Evolutionary conservation across 106 monocot species (phyloP), one percentile per base, ranked within the genome.

Genomic region (Dioscorea zingiberensis): DNA sequence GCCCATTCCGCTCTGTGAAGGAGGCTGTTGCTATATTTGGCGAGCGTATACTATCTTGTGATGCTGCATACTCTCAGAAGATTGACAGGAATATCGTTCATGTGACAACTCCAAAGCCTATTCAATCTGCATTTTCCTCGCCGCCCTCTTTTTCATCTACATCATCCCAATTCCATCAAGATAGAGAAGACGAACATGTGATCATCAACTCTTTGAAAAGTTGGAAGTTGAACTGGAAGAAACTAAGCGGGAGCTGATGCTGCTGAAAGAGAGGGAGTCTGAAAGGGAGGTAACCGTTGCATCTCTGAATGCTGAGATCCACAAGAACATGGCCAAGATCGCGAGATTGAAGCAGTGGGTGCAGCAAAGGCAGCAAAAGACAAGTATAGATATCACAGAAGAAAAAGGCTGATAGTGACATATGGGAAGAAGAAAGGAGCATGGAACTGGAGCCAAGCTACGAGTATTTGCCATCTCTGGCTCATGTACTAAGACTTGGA

Each of bases 21-120:
- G 94, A 95, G 67, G 94, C 94, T n/a, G 85, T 91, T 8, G 78
- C 85, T 0, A 63, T 83, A 59, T 91, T 95, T 58, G 91, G 85
- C 18, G 85, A n/a, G 14, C 94, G 87, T 10, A 28, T 84, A 14
- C 67, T 89, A 17, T 53, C 65, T n/a, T 58, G 66, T 4, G 76
- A 76, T n/a, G 71, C 67, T 9, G 38, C 38, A 38, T 69, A 72
- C 30, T 57, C 73, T 48, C 79, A 17, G 19, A 62, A 63, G 44
- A 19, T 27, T 26, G 63, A 63, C 55, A 45, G 7, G 19, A 47
- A 19, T 13, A 28, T 22, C 53, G 21, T 19, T 27, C 53, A 30
- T 15, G 38, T 28, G 45, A 44, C 23, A 23, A 38, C 61, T 29
- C 68, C 61, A 6, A 73, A 65, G 44, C 69, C 64, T 62, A 63